Percentiles rank a stretch among this genome's conserved stretches.
These are phyloP conservation scores for Leptographium lundbergii DNA, from an alignment of 2,329 filamentous ascomycete genomes.

Conservation along the genomic window DNA sequence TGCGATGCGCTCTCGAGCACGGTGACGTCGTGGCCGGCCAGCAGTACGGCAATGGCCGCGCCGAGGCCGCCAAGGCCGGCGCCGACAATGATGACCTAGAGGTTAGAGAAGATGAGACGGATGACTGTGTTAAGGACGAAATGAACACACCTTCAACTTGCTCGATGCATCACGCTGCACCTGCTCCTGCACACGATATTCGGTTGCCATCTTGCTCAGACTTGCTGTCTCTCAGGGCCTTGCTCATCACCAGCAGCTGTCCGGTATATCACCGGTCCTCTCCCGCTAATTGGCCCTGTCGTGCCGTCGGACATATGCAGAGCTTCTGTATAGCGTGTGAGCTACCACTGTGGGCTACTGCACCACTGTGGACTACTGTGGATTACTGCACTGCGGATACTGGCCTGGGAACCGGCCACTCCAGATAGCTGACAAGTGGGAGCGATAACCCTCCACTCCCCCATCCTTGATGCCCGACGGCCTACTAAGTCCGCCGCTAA, in stretches of 20 bases:
- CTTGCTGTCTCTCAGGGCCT: not conserved
- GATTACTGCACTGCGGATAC: too few species aligned
- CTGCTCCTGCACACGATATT: not conserved
- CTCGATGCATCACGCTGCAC: not conserved
- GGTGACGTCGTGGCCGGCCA: slow-evolving; percentile 25
- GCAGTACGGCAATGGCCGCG: slow-evolving; percentile 23
- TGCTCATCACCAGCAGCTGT: not conserved
- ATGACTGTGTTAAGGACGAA: too few species aligned
- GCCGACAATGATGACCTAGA: slow-evolving; percentile 11
- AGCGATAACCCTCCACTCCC: not conserved
- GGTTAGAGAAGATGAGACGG: too few species aligned
- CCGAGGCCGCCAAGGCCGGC: slow-evolving; percentile 24
- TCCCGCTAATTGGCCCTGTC: not conserved
- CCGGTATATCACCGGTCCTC: not conserved
- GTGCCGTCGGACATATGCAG: not conserved
- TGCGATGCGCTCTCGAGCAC: slow-evolving; percentile 26
- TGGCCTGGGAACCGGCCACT: too few species aligned
- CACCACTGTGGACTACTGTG: too few species aligned
- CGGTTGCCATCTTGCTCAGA: not conserved
- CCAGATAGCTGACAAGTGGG: not conserved
- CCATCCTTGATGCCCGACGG: not conserved
- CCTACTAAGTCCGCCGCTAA: not conserved
- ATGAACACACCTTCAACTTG: not conserved
- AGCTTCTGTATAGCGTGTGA: too few species aligned
- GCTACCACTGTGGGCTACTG: too few species aligned